phyloP scores from a whole-genome alignment of 306 rosid species.

The Hylodesmum podocarpum region DNA sequence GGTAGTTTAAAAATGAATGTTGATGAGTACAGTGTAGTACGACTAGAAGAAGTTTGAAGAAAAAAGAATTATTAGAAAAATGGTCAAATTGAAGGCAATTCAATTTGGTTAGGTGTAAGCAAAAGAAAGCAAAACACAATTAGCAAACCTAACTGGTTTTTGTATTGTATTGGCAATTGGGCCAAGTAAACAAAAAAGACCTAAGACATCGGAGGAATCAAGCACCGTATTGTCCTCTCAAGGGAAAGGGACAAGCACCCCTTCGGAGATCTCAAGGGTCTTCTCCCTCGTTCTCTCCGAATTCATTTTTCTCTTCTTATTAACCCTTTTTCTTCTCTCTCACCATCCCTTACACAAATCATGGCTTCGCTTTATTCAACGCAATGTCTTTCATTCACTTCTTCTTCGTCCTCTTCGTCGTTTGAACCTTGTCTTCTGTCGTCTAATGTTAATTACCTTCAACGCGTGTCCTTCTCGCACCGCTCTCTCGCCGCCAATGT shows the following conservation, averaged over 20 bases:
- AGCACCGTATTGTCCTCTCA: constrained; percentile 22
- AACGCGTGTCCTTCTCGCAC: constrained; percentile 35
- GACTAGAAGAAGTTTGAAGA: no score
- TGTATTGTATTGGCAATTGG: no score
- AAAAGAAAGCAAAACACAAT: neutral
- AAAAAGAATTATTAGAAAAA: no score
- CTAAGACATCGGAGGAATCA: constrained; percentile 7
- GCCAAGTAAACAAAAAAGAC: neutral
- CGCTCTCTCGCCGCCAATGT: constrained; percentile 41
- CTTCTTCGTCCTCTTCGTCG: constrained; percentile 21
- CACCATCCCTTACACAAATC: neutral
- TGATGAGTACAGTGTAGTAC: neutral
- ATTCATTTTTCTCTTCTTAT: constrained; percentile 36
- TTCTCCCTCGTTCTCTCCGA: constrained; percentile 53
- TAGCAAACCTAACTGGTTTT: neutral
- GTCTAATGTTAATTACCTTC: constrained; percentile 23
- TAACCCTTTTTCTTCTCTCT: neutral
- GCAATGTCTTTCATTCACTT: constrained; percentile 42
- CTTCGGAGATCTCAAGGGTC: constrained; percentile 87
- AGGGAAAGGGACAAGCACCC: constrained; percentile 43
- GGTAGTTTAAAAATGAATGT: no score
- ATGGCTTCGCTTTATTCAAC: constrained; percentile 69
- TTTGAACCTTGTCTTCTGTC: constrained; percentile 14
- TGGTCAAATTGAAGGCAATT: neutral
- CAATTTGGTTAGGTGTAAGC: neutral